A percentile compares a stretch with the other conserved stretches of the same genome.
phyloP scores from a whole-genome alignment of 257 asterid genomes.

The Verbena officinalis region DNA sequence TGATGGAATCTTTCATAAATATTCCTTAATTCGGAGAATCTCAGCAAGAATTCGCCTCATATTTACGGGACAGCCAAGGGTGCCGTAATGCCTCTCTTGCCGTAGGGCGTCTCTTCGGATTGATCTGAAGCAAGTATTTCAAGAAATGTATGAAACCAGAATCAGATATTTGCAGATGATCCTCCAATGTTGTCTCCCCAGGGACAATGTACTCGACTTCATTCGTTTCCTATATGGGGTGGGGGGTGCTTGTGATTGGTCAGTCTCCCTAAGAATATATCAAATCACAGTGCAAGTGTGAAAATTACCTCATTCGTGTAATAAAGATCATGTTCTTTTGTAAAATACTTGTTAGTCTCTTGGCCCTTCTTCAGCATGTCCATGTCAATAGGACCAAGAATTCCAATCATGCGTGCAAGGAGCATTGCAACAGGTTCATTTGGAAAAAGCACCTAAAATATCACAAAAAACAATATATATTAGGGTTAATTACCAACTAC shows the following conservation, averaged over 20 bases:
- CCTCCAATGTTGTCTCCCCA: slow-evolving; percentile 67
- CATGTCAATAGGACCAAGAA: slow-evolving; percentile 71
- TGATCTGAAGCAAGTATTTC: slow-evolving; percentile 70
- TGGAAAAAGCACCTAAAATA: slow-evolving; percentile 84
- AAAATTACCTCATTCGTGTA: slow-evolving; percentile 62
- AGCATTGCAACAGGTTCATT: slow-evolving; percentile 70
- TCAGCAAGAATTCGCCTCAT: slow-evolving; percentile 38
- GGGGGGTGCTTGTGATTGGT: not conserved
- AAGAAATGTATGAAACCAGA: slow-evolving; percentile 64
- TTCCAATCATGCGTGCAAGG: slow-evolving; percentile 75
- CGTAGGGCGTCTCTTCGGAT: slow-evolving; percentile 74
- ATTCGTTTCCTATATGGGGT: slow-evolving; percentile 55
- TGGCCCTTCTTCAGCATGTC: slow-evolving; percentile 72
- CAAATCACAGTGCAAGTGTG: no score
- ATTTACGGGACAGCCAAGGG: slow-evolving; percentile 75
- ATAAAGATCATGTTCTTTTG: slow-evolving; percentile 75
- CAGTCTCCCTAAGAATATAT: no score
- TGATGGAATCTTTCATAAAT: no score
- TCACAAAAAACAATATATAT: slow-evolving; percentile 13
- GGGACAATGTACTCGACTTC: slow-evolving; percentile 69
- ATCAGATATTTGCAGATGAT: slow-evolving; percentile 68
- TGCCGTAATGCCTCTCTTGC: slow-evolving; percentile 82
- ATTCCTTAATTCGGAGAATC: not conserved
- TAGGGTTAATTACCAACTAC: no score
- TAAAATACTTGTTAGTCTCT: slow-evolving; percentile 82